Percentiles rank a stretch among this genome's conserved stretches.
Conservation (phyloP, 306 rosid genomes). For the Carpinus fangiana region DNA sequence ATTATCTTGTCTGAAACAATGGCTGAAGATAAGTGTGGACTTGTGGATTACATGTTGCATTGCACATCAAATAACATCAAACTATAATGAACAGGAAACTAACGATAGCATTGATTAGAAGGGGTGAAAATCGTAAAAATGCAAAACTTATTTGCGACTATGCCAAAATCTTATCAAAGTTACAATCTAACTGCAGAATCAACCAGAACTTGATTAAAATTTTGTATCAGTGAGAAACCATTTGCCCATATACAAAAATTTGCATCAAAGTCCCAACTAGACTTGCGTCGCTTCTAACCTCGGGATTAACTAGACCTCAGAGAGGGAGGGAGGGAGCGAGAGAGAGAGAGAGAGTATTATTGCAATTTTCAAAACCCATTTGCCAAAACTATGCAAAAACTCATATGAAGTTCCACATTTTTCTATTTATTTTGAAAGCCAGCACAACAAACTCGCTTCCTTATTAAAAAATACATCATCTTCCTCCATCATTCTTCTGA, state of each 20-base stretch:
- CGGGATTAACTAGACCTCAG: background rate
- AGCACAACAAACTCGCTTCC: background rate
- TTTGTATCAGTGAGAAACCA: background rate
- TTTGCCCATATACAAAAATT: background rate
- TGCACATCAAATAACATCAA: background rate
- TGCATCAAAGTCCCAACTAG: background rate
- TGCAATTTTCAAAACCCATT: too few relatives aligned
- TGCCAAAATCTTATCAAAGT: background rate
- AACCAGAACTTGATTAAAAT: background rate
- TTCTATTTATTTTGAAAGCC: background rate
- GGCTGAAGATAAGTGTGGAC: background rate
- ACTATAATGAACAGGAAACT: background rate
- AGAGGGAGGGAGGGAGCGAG: background rate
- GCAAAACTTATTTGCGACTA: background rate
- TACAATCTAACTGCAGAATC: background rate
- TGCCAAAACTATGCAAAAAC: background rate
- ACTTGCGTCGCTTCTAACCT: background rate
- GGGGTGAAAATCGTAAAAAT: background rate
- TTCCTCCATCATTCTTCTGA: background rate
- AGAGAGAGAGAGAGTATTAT: background rate
- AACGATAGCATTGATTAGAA: background rate
- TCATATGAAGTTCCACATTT: background rate
- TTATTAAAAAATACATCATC: background rate
- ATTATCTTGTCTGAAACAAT: conserved; percentile 13
- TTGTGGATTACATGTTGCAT: background rate